Base-by-base conservation (phyloP, 2,329 filamentous ascomycete species). In the Diaporthe eres region DNA sequence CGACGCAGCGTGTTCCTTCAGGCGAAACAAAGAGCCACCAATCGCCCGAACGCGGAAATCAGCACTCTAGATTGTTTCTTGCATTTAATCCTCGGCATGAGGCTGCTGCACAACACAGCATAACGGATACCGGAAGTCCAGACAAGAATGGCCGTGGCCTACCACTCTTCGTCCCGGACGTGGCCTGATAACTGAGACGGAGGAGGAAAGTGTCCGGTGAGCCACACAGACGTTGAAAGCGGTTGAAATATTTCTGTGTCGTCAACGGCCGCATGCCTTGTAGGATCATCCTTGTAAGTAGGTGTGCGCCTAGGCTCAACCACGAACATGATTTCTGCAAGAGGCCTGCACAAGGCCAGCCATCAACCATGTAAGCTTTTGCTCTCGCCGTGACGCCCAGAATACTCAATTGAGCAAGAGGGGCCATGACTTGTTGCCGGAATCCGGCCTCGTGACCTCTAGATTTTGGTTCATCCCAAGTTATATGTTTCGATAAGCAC, bases 21-120 rank as follows among this genome's bases (percentile, higher is more conserved):
- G 65, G 47, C 65, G 65, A 68, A 68, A 68, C 65, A 53, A 68
- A 68, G 65, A 68, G 47, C 31, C 65, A 68, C 65, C 63, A 68
- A 68, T 68, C 63, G 63, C 63, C 63, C 63, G 44, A 68, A 68
- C 44, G 44, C 44, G 44, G 6, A 12, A 37, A n/a, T n/a, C 22
- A 67, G 63, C 63, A 19, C 44, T 34, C 65, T 47, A 68, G 47
- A 68, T 53, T 68, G 65, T 53, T 68, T 53, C 47, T 53, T 53
- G 47, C 65, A 42, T 39, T 19, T 68, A 22, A 31, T 28, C 4
- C 47, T 13, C 31, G 31, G 31, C 47, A 53, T 53, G 47, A 53
- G 34, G n/a, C 47, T 25, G 47, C 22, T 39, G 47, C 65, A 28
- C 47, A 28, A 25, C 47, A 68, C 31, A 28, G 28, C 44, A 28